A percentile compares a stretch with the other conserved stretches of the same genome.
Conservation (phyloP, 768 basidiomycete species). For the Phaffia tasmanica region DNA sequence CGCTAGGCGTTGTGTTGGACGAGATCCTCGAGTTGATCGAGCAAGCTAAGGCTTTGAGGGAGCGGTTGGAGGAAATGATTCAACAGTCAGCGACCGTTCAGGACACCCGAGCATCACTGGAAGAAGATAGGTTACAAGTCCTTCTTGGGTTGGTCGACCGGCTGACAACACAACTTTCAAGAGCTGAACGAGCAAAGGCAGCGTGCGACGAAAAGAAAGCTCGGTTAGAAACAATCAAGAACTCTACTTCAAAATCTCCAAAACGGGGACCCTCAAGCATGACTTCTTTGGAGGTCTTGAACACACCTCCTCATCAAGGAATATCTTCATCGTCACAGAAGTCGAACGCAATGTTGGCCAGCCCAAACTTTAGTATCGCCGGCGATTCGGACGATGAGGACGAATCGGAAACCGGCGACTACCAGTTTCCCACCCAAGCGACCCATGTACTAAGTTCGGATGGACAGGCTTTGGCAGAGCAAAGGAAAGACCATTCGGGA, state of each 20-base stretch:
- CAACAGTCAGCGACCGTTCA: constrained; percentile 33
- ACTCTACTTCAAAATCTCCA: not conserved
- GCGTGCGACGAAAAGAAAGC: not conserved
- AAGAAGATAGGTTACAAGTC: constrained; percentile 45
- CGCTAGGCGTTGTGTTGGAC: constrained; percentile 20
- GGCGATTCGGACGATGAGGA: constrained; percentile 37
- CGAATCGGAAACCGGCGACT: constrained; percentile 38
- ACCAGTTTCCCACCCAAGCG: not conserved
- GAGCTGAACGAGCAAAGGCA: not conserved
- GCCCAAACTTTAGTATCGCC: constrained; percentile 51
- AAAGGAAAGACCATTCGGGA: constrained; percentile 1
- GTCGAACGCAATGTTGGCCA: constrained; percentile 55
- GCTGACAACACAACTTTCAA: constrained; percentile 47
- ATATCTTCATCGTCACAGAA: constrained; percentile 40
- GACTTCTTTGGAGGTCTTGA: constrained; percentile 18
- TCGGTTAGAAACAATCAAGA: no score
- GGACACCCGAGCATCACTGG: not conserved
- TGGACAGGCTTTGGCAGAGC: not conserved
- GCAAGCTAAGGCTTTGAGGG: constrained; percentile 42
- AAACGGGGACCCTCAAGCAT: constrained; percentile 9
- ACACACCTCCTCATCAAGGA: constrained; percentile 15
- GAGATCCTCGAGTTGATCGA: constrained; percentile 33
- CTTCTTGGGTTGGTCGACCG: constrained; percentile 63
- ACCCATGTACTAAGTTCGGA: not conserved
- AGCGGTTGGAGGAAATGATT: constrained; percentile 46